phyloP scores from a whole-genome alignment of 768 basidiomycete species.

The Pisolithus albus region DNA sequence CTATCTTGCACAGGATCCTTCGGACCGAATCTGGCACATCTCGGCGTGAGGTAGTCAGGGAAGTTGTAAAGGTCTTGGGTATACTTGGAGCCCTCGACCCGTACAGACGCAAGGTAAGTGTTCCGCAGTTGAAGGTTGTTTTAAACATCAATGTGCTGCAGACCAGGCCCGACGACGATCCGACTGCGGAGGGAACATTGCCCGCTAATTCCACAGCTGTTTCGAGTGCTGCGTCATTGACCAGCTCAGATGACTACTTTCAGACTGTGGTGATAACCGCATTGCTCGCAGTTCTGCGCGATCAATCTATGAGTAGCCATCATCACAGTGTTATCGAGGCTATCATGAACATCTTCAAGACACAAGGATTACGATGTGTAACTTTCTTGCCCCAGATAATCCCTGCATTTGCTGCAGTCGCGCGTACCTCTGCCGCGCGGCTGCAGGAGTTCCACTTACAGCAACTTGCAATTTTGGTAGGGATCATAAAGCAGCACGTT shows the following conservation, averaged over 20 bases:
- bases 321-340: conserved; percentile 95
- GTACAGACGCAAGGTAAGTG: conserved; percentile 79
- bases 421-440: conserved; percentile 72
- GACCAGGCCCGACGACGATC: conserved; percentile 61
- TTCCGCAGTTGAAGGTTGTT: neutral
- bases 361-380: conserved; percentile 93
- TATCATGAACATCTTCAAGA: conserved; percentile 98
- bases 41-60: conserved; percentile 85
- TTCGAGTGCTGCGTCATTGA: conserved; percentile 50
- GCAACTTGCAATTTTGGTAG: conserved; percentile 90
- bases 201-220: conserved; percentile 64
- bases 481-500: conserved; percentile 96
- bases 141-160: conserved; percentile 18
- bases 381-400: conserved; percentile 95
- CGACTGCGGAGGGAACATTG: conserved; percentile 49
- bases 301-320: conserved; percentile 77
- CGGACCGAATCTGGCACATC: conserved; percentile 72
- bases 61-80: conserved; percentile 92
- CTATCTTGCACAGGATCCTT: conserved; percentile 75
- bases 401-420: conserved; percentile 88
- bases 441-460: conserved; percentile 92
- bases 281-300: conserved; percentile 79
- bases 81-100: conserved; percentile 96
- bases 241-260: conserved; percentile 90
- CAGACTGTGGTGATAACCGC: conserved; percentile 92